A percentile compares a stretch with the other conserved stretches of the same genome.
Conservation (phyloP, 177 flowering plant genomes). For the Vitis hybrid region DNA sequence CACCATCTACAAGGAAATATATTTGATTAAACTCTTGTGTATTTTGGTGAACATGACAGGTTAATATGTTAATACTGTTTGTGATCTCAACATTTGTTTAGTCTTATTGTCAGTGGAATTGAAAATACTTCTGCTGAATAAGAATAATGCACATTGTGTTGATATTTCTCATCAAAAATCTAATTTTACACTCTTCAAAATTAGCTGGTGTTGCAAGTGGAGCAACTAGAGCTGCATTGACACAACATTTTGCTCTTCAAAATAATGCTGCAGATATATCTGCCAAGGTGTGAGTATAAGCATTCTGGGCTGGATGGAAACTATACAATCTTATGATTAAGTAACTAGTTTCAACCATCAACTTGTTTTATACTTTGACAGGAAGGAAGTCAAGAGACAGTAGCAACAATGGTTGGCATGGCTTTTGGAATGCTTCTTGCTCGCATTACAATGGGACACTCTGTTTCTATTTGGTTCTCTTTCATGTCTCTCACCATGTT, state of each 20-base stretch:
- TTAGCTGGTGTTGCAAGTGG: constrained; percentile 99
- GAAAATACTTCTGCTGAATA: too few species aligned
- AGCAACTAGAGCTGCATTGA: constrained; percentile 98
- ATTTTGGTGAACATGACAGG: too few species aligned
- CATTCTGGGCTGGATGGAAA: constrained; percentile 4
- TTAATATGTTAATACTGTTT: too few species aligned
- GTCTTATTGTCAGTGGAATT: too few species aligned
- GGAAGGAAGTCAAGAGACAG: constrained; percentile 99
- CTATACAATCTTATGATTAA: neutral
- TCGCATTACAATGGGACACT: constrained; percentile 69
- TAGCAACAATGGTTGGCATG: constrained; percentile 98
- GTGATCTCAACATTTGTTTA: too few species aligned
- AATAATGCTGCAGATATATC: constrained; percentile 97
- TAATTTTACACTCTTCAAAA: constrained; percentile 8
- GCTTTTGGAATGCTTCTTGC: constrained; percentile 95
- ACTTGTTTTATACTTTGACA: constrained; percentile 24
- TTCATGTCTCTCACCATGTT: constrained; percentile 84
- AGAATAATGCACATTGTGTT: too few species aligned
- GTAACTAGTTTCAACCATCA: neutral
- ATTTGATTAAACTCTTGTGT: too few species aligned
- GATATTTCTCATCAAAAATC: neutral
- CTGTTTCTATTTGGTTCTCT: constrained; percentile 79
- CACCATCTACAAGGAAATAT: too few species aligned
- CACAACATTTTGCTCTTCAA: constrained; percentile 98
- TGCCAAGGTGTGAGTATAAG: constrained; percentile 70